phyloP scores from a whole-genome alignment of 441 rosid genomes.

The Cnidoscolus chayamansa region DNA sequence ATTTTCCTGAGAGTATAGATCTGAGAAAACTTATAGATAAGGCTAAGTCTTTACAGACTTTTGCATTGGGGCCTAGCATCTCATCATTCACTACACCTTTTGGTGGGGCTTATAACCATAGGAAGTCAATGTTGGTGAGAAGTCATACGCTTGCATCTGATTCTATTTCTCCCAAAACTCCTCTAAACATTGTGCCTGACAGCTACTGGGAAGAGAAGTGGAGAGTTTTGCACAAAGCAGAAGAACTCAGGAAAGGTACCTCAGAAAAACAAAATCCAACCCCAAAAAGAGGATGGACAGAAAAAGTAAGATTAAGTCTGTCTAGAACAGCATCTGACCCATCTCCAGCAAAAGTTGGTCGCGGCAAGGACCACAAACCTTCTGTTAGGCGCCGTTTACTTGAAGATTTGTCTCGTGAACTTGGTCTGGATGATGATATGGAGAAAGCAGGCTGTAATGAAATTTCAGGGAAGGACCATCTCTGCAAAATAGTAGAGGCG shows the following conservation, averaged over 20 bases:
- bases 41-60: slow-evolving; percentile 66
- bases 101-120: slow-evolving; percentile 31
- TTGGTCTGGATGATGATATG: slow-evolving; percentile 44
- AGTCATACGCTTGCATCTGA: slow-evolving; percentile 51
- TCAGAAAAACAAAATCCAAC: slow-evolving; percentile 40
- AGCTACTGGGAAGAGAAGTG: slow-evolving; percentile 98
- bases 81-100: slow-evolving; percentile 29
- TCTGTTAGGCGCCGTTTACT: slow-evolving; percentile 58
- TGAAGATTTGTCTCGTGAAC: slow-evolving; percentile 59
- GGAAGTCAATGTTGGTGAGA: slow-evolving; percentile 42
- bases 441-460: slow-evolving; percentile 29
- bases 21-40: slow-evolving; percentile 58
- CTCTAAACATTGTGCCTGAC: slow-evolving; percentile 55
- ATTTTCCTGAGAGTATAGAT: slow-evolving; percentile 68
- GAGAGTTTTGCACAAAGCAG: slow-evolving; percentile 67
- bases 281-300: slow-evolving; percentile 64
- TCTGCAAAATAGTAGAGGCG: slow-evolving; percentile 26
- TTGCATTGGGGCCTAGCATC: slow-evolving; percentile 51
- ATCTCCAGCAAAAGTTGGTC: slow-evolving; percentile 37
- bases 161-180: slow-evolving; percentile 56
- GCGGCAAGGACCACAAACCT: slow-evolving; percentile 31
- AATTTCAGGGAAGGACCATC: slow-evolving; percentile 28
- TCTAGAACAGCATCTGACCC: slow-evolving; percentile 77
- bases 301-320: slow-evolving; percentile 48
- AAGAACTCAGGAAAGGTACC: slow-evolving; percentile 43